Evolutionary conservation across 176 grass and related monocot species (phyloP), one percentile per base, ranked within the genome.

Genomic region (Aegilops sharonensis): DNA sequence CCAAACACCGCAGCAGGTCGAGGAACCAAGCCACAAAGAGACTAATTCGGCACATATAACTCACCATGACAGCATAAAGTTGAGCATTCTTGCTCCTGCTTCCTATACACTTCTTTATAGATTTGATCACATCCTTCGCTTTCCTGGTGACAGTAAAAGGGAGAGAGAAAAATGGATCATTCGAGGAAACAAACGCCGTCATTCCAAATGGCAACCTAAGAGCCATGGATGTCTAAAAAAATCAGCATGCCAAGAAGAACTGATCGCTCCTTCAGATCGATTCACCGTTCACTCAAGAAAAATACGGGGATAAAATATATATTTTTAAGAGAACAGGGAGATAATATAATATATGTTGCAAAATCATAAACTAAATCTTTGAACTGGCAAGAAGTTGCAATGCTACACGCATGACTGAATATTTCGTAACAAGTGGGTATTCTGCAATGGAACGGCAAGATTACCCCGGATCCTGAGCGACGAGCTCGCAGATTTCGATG

Each of bases 401-500:
- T 65, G 84, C 80, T 45, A 72, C 56, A 45, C 2, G 70, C 35
- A 27, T 52, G 68, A n/a, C 35, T 82, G 68, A 32, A 68, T 8
- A 48, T 75, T 52, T 36, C 2, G 11, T 59, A 48, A 5, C 10
- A 17, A 47, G 14, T 34, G 57, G 14, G 61, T 40, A 80, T 15
- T 47, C 36, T 18, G 60, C 60, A 77, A 64, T 35, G 31, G 80
- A 70, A 80, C 57, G 75, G 29, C 37, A 52, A 88, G 50, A 61
- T 48, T 94, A 96, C 97, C 89, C 92, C 42, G 88, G 90, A 89
- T 99, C 97, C 40, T 70, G 87, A 42, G 89, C 86, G 75, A 96
- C 90, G 73, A 99, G 97, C 87, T 99, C 97, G 47, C 97, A 99
- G 70, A 99, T 99, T 94, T 99, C 94, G 63, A 99, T 99, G 77